phyloP scores from a whole-genome alignment of 2,329 filamentous ascomycete species.

The Penicillium sclerotigenum region DNA sequence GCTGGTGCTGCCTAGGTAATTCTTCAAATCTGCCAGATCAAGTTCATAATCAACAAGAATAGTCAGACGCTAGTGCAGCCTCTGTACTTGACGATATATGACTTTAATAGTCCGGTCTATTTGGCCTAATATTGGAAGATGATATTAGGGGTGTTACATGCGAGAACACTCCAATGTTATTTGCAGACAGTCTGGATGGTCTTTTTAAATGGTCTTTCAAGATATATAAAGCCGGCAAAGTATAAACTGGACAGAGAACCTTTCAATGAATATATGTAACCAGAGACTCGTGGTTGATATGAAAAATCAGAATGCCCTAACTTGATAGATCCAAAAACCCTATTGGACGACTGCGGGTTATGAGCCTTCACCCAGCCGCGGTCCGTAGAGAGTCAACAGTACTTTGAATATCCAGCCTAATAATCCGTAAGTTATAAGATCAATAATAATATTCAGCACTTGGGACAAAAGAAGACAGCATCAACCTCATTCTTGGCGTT shows the following conservation, averaged over 20 bases:
- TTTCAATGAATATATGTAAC: no score
- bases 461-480: neutral
- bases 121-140: no score
- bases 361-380: neutral
- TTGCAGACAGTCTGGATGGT: no score
- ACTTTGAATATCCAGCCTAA: neutral
- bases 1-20: neutral
- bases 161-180: no score
- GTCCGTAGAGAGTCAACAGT: neutral
- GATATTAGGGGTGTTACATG: no score
- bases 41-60: neutral
- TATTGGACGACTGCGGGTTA: neutral
- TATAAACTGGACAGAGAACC: no score
- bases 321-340: neutral
- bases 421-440: neutral
- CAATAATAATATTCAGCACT: neutral
- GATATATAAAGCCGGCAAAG: no score
- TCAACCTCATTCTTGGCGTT: conserved; percentile 2
- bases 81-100: neutral
- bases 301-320: neutral
- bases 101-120: no score
- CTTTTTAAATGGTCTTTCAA: no score
- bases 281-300: neutral
- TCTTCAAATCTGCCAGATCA: neutral
- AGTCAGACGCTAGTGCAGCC: neutral